phyloP scores from a whole-genome alignment of 345 rosid genomes.

The Boechera divaricarpa region DNA sequence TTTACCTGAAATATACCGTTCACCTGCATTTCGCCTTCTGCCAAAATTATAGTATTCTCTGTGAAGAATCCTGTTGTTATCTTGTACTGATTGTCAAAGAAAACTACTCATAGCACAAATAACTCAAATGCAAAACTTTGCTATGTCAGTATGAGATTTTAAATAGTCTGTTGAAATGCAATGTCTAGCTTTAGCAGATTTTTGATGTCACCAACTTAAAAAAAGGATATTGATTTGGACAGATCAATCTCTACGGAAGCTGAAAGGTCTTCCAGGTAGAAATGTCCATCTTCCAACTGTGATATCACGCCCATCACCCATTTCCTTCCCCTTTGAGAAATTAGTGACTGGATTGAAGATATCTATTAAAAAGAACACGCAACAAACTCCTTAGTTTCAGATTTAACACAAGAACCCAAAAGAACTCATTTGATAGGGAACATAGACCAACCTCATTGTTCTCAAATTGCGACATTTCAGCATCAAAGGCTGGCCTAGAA shows the following conservation, averaged over 20 bases:
- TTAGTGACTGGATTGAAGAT: slow-evolving; percentile 80
- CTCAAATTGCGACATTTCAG: slow-evolving; percentile 61
- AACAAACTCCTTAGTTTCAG: slow-evolving; percentile 18
- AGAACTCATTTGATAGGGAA: neutral
- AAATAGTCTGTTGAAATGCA: neutral
- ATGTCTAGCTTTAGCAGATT: neutral
- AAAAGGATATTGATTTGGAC: slow-evolving; percentile 95
- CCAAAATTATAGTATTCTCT: slow-evolving; percentile 91
- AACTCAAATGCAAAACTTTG: neutral
- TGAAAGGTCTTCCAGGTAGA: slow-evolving; percentile 87
- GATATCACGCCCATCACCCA: slow-evolving; percentile 99
- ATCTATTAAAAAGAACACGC: slow-evolving; percentile 53
- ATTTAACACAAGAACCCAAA: neutral
- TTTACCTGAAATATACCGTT: slow-evolving; percentile 84
- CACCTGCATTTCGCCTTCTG: slow-evolving; percentile 84
- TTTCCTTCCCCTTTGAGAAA: slow-evolving; percentile 73
- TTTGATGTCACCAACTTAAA: neutral
- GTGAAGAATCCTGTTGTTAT: slow-evolving; percentile 89
- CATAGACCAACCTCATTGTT: slow-evolving; percentile 66
- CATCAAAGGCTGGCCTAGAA: slow-evolving; percentile 72
- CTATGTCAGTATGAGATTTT: neutral
- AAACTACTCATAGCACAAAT: slow-evolving; percentile 24
- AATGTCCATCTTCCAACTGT: slow-evolving; percentile 97
- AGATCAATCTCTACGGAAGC: slow-evolving; percentile 92
- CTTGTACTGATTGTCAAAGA: slow-evolving; percentile 74